These are phyloP conservation scores for Jatropha podagrica DNA, from an alignment of 441 rosid genomes.

Conservation along the genomic window DNA sequence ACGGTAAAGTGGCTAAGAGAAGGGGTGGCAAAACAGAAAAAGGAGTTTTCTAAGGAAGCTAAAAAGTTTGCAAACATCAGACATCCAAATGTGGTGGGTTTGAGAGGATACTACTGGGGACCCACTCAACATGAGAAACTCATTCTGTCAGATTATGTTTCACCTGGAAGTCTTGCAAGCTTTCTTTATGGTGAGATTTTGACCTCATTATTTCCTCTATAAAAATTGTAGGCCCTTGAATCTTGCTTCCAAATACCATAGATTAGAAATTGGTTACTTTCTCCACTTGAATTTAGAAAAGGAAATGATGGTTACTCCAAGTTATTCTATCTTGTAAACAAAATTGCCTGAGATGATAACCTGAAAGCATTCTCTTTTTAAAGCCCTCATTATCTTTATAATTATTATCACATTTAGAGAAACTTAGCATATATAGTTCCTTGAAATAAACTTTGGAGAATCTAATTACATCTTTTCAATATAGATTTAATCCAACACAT, in stretches of 20 bases:
- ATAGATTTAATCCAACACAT: no score
- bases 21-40: constrained; percentile 96
- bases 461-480: neutral
- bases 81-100: constrained; percentile 96
- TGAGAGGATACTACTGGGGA: constrained; percentile 99
- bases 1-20: constrained; percentile 98
- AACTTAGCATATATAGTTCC: neutral
- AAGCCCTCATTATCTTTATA: neutral
- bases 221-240: neutral
- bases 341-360: neutral
- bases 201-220: constrained; percentile 5
- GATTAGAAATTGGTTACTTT: neutral
- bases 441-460: neutral
- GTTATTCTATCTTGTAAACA: neutral
- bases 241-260: neutral
- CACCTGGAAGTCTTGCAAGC: constrained; percentile 97
- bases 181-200: constrained; percentile 82
- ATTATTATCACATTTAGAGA: neutral
- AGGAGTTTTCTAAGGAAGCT: constrained; percentile 94
- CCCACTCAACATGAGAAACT: constrained; percentile 98
- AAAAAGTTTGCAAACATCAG: constrained; percentile 91
- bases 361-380: constrained; percentile 2
- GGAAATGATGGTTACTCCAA: neutral
- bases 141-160: constrained; percentile 88
- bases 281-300: neutral